Percentiles rank a stretch among this genome's conserved stretches.
Evolutionary conservation across 2,329 filamentous ascomycete species (phyloP).

Genomic region (Didymella keratinophila): DNA sequence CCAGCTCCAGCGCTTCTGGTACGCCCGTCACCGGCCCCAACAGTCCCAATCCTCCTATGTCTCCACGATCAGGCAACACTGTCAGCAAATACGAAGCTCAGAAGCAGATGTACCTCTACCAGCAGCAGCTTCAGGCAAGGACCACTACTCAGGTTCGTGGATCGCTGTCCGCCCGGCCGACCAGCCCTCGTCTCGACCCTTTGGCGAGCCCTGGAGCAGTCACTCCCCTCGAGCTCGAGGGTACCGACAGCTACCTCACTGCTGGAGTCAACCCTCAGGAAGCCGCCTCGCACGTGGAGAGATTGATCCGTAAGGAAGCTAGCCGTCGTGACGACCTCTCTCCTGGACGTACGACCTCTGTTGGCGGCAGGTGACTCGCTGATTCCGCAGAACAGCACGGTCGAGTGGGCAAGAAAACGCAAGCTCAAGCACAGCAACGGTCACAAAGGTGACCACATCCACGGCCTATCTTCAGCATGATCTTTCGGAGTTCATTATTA

Average conservation of each 20-base stretch:
- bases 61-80: slow-evolving; percentile 49
- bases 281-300: slow-evolving; percentile 53
- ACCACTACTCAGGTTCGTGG: slow-evolving; percentile 37
- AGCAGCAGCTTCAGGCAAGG: slow-evolving; percentile 54
- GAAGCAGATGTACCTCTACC: slow-evolving; percentile 58
- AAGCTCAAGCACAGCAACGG: slow-evolving; percentile 7
- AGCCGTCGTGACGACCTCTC: slow-evolving; percentile 48
- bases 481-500: slow-evolving; percentile 23
- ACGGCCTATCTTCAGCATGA: slow-evolving; percentile 6
- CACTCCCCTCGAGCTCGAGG: slow-evolving; percentile 61
- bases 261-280: slow-evolving; percentile 53
- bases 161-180: slow-evolving; percentile 47
- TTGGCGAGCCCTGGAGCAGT: slow-evolving; percentile 61
- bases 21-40: slow-evolving; percentile 50
- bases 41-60: slow-evolving; percentile 54
- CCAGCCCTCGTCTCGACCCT: slow-evolving; percentile 58
- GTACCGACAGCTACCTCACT: slow-evolving; percentile 55
- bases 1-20: slow-evolving; percentile 47
- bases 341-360: slow-evolving; percentile 39
- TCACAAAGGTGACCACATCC: slow-evolving; percentile 15
- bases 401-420: slow-evolving; percentile 14
- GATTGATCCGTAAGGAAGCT: slow-evolving; percentile 56
- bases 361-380: slow-evolving; percentile 45
- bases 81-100: slow-evolving; percentile 59
- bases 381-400: slow-evolving; percentile 13